Evolutionary conservation across 805 yeast species (phyloP).

Genomic region (Kuraishia cidri): DNA sequence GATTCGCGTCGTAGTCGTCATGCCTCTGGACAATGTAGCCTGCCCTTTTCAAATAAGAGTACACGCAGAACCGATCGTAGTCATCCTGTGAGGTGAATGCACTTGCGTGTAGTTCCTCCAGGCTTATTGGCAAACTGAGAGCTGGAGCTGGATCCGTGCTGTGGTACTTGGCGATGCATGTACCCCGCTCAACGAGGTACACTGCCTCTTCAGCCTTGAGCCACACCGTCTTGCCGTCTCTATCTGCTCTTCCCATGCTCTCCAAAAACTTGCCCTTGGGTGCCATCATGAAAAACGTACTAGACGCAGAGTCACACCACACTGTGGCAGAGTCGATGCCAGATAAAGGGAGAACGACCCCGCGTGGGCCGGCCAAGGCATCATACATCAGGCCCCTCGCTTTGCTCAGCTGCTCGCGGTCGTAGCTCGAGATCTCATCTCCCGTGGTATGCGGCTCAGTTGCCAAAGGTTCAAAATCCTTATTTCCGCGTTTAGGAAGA

Average conservation of each 20-base stretch:
- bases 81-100: constrained; percentile 31
- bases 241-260: constrained; percentile 58
- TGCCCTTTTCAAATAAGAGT: constrained; percentile 62
- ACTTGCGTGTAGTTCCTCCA: constrained; percentile 56
- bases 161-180: constrained; percentile 21
- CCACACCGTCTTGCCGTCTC: constrained; percentile 34
- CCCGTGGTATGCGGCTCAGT: constrained; percentile 1
- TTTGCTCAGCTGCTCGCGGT: constrained; percentile 26
- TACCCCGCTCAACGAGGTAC: constrained; percentile 78
- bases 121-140: no score
- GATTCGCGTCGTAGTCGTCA: neutral
- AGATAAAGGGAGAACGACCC: constrained; percentile 17
- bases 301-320: constrained; percentile 10
- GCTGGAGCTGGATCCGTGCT: constrained; percentile 15
- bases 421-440: constrained; percentile 12
- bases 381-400: constrained; percentile 67
- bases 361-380: constrained; percentile 47
- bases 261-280: constrained; percentile 69
- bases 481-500: constrained; percentile 71
- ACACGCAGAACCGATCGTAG: constrained; percentile 55
- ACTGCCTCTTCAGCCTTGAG: constrained; percentile 61
- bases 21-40: constrained; percentile 58
- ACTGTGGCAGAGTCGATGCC: constrained; percentile 17
- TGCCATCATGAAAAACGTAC: constrained; percentile 20
- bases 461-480: constrained; percentile 64